Evolutionary conservation across 805 yeast species (phyloP), one percentile per base, ranked within the genome.

Genomic region (Tetrapisispora pingtungensis): DNA sequence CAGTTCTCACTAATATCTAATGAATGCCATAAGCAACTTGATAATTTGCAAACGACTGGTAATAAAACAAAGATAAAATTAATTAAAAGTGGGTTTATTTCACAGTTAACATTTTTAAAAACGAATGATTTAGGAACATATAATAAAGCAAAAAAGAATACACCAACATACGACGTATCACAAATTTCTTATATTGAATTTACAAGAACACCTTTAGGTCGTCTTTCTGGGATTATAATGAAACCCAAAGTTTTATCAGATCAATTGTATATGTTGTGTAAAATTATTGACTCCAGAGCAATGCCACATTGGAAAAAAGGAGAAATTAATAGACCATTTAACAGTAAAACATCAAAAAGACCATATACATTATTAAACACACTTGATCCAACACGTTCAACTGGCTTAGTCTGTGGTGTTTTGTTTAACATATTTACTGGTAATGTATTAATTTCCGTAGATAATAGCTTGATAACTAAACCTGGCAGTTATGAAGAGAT

Each of bases 141-240:
- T 51, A 78, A 77, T 41, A 73, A 77, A 27, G 74, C 79, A 3
- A 78, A 74, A 52, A 74, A 76, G 44, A 70, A 67, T 7, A 72
- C 74, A 1, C 86, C 89, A 1, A 77, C 84, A 0, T 65, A 80
- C 37, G 85, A 82, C 51, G 77, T 80, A 1, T 85, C 89, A 1
- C 94, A 86, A 56, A 67, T 93, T 46, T 96, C 97, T 0, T 93
- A 93, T 56, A 89, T 93, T 13, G 98, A 93, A 65, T 93, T 84
- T 57, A 78, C 93, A 0, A 76, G 89, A 53, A 83, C 94, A 1
- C 94, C 97, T 0, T 77, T 84, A 24, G 97, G 97, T 3, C 94
- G 89, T 51, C 65, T 88, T 31, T 72, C 96, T 46, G 99, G 99
- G 15, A 95, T 93, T 31, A 96, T 94, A 1, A 75, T 93, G 58